A percentile compares a stretch with the other conserved stretches of the same genome.
Conservation (phyloP, 2,329 filamentous ascomycete species). For the Penicillium sp. region DNA sequence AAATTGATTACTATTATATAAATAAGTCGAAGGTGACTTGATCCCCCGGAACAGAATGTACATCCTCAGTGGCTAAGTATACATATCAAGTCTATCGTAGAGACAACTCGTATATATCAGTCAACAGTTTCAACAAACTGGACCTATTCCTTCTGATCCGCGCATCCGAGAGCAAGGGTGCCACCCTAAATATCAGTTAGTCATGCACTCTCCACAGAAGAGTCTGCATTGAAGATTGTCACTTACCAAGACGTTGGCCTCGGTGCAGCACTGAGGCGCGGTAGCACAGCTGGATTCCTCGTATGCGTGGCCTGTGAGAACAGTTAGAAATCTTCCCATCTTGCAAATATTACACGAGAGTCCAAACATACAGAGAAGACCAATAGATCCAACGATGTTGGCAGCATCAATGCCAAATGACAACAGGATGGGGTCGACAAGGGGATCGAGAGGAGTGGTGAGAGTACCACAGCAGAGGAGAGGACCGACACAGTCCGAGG, state of each 20-base stretch:
- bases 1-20: not conserved
- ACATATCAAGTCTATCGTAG: not conserved
- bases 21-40: not conserved
- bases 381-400: conserved; percentile 30
- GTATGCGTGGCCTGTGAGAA: conserved; percentile 26
- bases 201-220: not conserved
- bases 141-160: conserved; percentile 12
- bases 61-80: not conserved
- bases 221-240: not conserved
- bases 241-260: conserved; percentile 32
- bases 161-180: conserved; percentile 28
- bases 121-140: not conserved
- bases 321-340: not conserved
- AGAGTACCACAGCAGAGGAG: conserved; percentile 32
- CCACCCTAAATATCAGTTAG: conserved; percentile 23
- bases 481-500: conserved; percentile 21
- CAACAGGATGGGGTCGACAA: conserved; percentile 28
- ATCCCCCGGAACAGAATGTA: not conserved
- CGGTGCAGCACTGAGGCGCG: conserved; percentile 33
- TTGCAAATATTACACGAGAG: not conserved
- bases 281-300: conserved; percentile 18
- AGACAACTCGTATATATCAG: not conserved
- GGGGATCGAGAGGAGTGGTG: conserved; percentile 30
- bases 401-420: conserved; percentile 25
- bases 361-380: conserved; percentile 28